A percentile compares a stretch with the other conserved stretches of the same genome.
Evolutionary conservation across 2,329 filamentous ascomycete species (phyloP).

Genomic region (Tolypocladium capitatum): DNA sequence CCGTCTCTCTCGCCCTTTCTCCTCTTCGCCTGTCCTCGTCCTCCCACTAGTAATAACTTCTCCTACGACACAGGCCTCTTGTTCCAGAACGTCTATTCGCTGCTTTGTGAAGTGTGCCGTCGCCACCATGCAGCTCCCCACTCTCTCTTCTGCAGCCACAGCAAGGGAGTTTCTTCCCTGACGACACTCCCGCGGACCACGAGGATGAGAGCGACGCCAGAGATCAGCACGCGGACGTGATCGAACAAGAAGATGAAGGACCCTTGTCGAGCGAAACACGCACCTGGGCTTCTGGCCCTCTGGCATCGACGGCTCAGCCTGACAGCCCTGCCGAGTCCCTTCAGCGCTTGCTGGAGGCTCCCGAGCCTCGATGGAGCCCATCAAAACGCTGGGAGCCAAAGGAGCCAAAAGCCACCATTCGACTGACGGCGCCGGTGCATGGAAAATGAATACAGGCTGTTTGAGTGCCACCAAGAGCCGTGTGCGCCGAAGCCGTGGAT

Average conservation of each 20-base stretch:
- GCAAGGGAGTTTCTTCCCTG: background rate
- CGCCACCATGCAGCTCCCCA: background rate
- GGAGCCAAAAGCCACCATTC: background rate
- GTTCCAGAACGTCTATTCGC: background rate
- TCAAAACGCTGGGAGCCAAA: background rate
- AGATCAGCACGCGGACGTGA: background rate
- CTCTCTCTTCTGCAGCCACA: background rate
- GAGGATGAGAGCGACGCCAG: background rate
- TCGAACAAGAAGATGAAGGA: conserved; percentile 1
- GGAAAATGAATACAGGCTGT: background rate
- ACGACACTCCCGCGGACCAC: background rate
- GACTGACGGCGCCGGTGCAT: background rate
- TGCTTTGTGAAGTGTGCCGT: background rate
- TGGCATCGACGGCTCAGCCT: too few species aligned
- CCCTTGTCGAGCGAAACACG: conserved; percentile 12
- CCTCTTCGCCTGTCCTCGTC: background rate
- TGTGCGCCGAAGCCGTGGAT: background rate
- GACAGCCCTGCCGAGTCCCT: too few species aligned
- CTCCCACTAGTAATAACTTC: background rate
- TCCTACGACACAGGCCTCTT: background rate
- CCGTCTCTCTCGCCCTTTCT: background rate
- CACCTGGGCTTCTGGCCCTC: too few species aligned
- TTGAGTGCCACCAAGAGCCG: background rate
- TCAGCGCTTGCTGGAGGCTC: background rate
- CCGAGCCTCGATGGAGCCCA: background rate